Conservation (phyloP, 1,284 basidiomycete genomes). For the Moesziomyces sp. region DNA sequence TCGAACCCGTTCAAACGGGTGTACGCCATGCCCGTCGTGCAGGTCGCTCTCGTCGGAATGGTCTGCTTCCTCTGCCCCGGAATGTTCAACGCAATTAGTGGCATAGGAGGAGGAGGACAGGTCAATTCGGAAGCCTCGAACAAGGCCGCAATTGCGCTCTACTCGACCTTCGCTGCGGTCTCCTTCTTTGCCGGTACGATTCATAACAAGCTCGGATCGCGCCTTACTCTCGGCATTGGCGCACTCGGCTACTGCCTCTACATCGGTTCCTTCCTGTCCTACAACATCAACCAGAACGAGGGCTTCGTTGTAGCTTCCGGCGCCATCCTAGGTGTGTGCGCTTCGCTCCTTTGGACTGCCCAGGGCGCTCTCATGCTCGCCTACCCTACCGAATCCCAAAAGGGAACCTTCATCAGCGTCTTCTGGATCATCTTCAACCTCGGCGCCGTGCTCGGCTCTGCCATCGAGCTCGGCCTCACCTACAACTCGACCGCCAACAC, state of each 20-base stretch:
- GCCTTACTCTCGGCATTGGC: conserved; percentile 78
- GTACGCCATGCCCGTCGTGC: conserved; percentile 30
- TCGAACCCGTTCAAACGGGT: conserved; percentile 25
- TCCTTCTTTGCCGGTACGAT: conserved; percentile 76
- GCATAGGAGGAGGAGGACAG: conserved; percentile 71
- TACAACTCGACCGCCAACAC: conserved; percentile 50
- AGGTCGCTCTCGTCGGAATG: conserved; percentile 45
- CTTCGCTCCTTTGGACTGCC: conserved; percentile 75
- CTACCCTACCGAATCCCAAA: conserved; percentile 78
- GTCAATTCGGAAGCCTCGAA: conserved; percentile 34
- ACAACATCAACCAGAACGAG: conserved; percentile 67
- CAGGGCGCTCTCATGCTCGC: conserved; percentile 85
- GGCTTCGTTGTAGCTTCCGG: conserved; percentile 76
- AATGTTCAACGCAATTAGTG: conserved; percentile 73
- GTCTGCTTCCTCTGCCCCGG: conserved; percentile 70
- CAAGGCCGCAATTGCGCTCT: conserved; percentile 55
- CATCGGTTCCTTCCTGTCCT: conserved; percentile 75
- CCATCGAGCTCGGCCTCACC: conserved; percentile 72
- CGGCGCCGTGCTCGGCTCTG: conserved; percentile 76
- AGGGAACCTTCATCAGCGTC: conserved; percentile 77
- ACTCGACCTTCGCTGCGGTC: conserved; percentile 60
- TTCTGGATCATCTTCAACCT: conserved; percentile 78
- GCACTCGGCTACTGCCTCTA: conserved; percentile 73
- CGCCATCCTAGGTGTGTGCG: conserved; percentile 83
- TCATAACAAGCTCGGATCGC: conserved; percentile 75